Percentiles rank a stretch among this genome's conserved stretches.
Evolutionary conservation across 495 filamentous ascomycete species (phyloP).

Genomic region (Xylaria intraflava): DNA sequence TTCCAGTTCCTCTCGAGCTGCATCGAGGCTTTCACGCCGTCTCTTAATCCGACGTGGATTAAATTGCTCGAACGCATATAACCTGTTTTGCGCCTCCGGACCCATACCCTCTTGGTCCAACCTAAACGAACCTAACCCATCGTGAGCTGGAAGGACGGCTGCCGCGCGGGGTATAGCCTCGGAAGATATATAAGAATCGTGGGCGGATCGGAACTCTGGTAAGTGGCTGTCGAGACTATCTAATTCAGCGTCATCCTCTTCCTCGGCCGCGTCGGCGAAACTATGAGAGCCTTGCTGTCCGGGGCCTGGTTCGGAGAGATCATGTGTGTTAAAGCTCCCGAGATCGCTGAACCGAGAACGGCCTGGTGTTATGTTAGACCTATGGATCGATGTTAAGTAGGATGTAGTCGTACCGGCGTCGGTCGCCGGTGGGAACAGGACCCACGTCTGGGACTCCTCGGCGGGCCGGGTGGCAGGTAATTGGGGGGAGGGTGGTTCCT

Average conservation of each 20-base stretch:
- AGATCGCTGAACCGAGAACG: constrained; percentile 76
- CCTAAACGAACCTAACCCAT: constrained; percentile 80
- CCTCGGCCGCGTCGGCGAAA: constrained; percentile 40
- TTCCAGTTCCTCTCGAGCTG: constrained; percentile 47
- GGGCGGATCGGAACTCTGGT: constrained; percentile 68
- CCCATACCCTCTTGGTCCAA: constrained; percentile 37
- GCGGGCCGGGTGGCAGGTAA: constrained; percentile 32
- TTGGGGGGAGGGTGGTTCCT: constrained; percentile 37
- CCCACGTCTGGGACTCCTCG: constrained; percentile 86
- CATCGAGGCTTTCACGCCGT: constrained; percentile 55
- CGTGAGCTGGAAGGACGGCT: constrained; percentile 77
- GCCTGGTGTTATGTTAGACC: constrained; percentile 63
- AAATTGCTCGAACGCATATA: constrained; percentile 79
- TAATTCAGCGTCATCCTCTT: constrained; percentile 70
- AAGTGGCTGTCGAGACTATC: constrained; percentile 89
- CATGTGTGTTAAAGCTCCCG: constrained; percentile 68
- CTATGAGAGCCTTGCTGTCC: constrained; percentile 35
- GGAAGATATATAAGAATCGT: constrained; percentile 44
- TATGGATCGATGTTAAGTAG: constrained; percentile 64
- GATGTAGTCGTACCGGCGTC: constrained; percentile 57
- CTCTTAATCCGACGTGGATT: constrained; percentile 67
- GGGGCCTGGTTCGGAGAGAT: constrained; percentile 40
- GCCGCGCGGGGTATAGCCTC: constrained; percentile 31
- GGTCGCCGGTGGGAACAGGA: constrained; percentile 80
- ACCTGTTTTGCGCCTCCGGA: constrained; percentile 60